Evolutionary conservation across 1,139 yeast species (phyloP), one percentile per base, ranked within the genome.

Genomic region (Scheffersomyces cryptocercus): DNA sequence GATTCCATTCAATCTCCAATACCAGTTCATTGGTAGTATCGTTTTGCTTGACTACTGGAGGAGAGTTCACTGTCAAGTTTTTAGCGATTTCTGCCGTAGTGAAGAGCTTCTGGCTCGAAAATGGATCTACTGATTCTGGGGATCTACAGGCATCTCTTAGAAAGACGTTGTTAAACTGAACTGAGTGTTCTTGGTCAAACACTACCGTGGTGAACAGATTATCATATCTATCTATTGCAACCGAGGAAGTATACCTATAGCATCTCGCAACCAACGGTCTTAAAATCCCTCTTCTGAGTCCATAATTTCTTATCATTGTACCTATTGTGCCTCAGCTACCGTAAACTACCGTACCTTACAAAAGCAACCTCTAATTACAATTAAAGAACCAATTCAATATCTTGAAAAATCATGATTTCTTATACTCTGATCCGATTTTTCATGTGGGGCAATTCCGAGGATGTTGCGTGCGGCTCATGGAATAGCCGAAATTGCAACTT

Each of bases 101-200:
- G 61, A 86, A 84, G 28, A 75, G 61, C 58, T 84, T 86, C 57
- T 86, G 95, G 30, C 76, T 74, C 0, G 89, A 76, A 28, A 64
- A 61, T 2, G 71, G 68, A 52, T 86, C 88, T 4, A 84, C 74
- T 1, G 87, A 79, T 11, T 56, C 61, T 0, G 67, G 55, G 3
- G 81, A 67, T 3, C 64, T 61, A 40, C 88, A 82, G 0, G 89
- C 73, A 55, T 87, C 95, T 49, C 95, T 69, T 32, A 87, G 67
- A 54, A 86, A 85, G 3, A 80, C 62, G 46, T 77, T 80, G 47
- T 74, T 73, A 61, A 75, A 84, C 29, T 72, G 66, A 15, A 77
- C 72, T 0, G 63, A 57, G 9, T 53, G 47, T 7, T 55, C 58
- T 15, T 59, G 52, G 40, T 55, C 52, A 31, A 65, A 45, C 4